A percentile compares a stretch with the other conserved stretches of the same genome.
phyloP scores from a whole-genome alignment of 305 asterid genomes.

The Ajuga reptans region DNA sequence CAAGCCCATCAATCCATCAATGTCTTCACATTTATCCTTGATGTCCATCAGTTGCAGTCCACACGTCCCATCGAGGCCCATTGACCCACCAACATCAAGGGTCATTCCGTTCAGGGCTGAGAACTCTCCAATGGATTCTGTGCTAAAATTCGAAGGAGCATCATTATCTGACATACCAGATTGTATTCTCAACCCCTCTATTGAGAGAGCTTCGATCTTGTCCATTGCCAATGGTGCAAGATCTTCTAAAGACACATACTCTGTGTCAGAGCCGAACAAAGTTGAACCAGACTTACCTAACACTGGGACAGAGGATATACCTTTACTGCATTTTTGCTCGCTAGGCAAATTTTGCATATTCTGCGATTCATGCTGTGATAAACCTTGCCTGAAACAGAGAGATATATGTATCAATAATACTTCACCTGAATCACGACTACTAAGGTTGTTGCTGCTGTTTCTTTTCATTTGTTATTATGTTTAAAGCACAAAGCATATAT shows the following conservation, averaged over 20 bases:
- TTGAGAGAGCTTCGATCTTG: slow-evolving; percentile 85
- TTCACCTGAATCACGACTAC: background rate
- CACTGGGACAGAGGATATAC: slow-evolving; percentile 27
- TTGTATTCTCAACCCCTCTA: slow-evolving; percentile 90
- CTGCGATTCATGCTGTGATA: slow-evolving; percentile 37
- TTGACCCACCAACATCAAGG: slow-evolving; percentile 34
- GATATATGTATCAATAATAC: slow-evolving; percentile 15
- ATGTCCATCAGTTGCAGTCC: slow-evolving; percentile 75
- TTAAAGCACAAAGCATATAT: background rate
- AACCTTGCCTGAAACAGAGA: slow-evolving; percentile 43
- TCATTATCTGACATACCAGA: slow-evolving; percentile 70
- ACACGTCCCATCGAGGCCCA: slow-evolving; percentile 74
- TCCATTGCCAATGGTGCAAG: slow-evolving; percentile 95
- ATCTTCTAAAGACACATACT: slow-evolving; percentile 68
- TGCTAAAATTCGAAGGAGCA: slow-evolving; percentile 60
- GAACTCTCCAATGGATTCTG: slow-evolving; percentile 55
- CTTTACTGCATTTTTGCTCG: slow-evolving; percentile 24
- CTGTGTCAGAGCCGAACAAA: slow-evolving; percentile 35
- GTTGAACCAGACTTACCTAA: slow-evolving; percentile 29
- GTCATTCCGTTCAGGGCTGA: slow-evolving; percentile 69
- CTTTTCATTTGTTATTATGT: too few relatives aligned
- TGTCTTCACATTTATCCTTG: slow-evolving; percentile 53
- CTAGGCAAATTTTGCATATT: slow-evolving; percentile 23
- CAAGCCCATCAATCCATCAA: slow-evolving; percentile 81
- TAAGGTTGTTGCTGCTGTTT: background rate